These are phyloP conservation scores for Saturnispora sanitii DNA, from an alignment of 805 yeast species.

Conservation along the genomic window DNA sequence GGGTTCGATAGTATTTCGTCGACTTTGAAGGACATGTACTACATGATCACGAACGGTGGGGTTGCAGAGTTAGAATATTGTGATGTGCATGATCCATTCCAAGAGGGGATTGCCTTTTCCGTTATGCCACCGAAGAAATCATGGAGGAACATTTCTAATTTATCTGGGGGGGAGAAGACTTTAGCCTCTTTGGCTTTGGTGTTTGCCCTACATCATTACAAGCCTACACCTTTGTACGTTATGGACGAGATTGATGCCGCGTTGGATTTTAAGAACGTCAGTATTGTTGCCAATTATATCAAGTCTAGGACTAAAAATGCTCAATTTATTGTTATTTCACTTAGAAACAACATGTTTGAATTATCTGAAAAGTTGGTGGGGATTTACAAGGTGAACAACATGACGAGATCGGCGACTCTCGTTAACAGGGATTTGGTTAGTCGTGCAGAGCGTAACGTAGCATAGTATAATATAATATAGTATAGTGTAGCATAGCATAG, in stretches of 20 bases:
- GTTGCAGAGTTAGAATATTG: slow-evolving; percentile 95
- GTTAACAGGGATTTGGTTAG: slow-evolving; percentile 51
- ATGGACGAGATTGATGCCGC: slow-evolving; percentile 99
- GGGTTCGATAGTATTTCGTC: slow-evolving; percentile 83
- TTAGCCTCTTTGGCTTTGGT: slow-evolving; percentile 89
- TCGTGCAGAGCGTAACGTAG: no score
- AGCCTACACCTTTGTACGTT: slow-evolving; percentile 94
- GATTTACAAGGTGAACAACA: slow-evolving; percentile 84
- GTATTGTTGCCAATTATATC: slow-evolving; percentile 94
- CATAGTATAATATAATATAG: no score
- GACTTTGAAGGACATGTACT: slow-evolving; percentile 92
- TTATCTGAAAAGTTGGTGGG: slow-evolving; percentile 91
- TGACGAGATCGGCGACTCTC: slow-evolving; percentile 76
- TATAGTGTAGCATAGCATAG: no score
- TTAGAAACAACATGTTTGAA: slow-evolving; percentile 97
- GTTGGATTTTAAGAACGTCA: slow-evolving; percentile 89
- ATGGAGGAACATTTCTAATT: slow-evolving; percentile 90
- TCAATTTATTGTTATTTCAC: slow-evolving; percentile 89
- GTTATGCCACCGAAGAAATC: slow-evolving; percentile 99
- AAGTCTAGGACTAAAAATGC: slow-evolving; percentile 94
- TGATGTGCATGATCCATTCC: slow-evolving; percentile 93
- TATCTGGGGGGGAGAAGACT: slow-evolving; percentile 98
- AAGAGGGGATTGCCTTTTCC: slow-evolving; percentile 92
- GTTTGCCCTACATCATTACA: slow-evolving; percentile 90
- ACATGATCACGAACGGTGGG: slow-evolving; percentile 98